Evolutionary conservation across 768 basidiomycete genomes (phyloP), one percentile per base, ranked within the genome.

Genomic region (Kwoniella europaea): DNA sequence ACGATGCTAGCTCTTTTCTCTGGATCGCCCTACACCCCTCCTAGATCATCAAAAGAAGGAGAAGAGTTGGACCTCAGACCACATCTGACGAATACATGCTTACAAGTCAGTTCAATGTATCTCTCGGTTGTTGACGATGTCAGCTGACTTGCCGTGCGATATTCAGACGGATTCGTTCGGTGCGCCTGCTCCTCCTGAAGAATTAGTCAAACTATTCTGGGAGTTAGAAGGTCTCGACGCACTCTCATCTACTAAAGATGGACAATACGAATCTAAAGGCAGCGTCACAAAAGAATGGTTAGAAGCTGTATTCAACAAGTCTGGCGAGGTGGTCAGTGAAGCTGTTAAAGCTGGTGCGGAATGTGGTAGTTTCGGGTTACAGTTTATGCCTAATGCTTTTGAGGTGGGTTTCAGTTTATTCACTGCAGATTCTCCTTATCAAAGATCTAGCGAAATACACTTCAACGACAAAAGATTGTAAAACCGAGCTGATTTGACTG

Each of bases 71-170:
- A 92, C 79, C 87, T 98, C 15, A 75, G 85, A 7, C 87, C 91
- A 3, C 95, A 98, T 84, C 86, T 98, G 20, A 98, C 96, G 56
- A 99, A 98, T 79, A 95, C 95, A 0, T 93, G 91, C 20, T 86
- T 97, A 15, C 96, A 97, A 71, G 80, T 79, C 15, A 60, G 73
- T 35, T 35, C 7, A 6, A 7, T 35, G 7, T 35, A 0, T 35
- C 35, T 35, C 35, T 35, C 6, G 7, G 35, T 35, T n/a, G n/a
- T n/a, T n/a, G 35, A 35, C 7, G 7, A 35, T 35, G 35, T 7
- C 7, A 35, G 16, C 41, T 67, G 20, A 63, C 66, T 4, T 61
- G n/a, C 58, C 15, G 42, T n/a, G 43, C 61, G 10, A 63, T 35
- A 3, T 63, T n/a, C 64, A 76, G 74, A 77, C 75, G 10, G 76